Evolutionary conservation across 495 filamentous ascomycete genomes (phyloP).

Genomic region (Tuber borchii): DNA sequence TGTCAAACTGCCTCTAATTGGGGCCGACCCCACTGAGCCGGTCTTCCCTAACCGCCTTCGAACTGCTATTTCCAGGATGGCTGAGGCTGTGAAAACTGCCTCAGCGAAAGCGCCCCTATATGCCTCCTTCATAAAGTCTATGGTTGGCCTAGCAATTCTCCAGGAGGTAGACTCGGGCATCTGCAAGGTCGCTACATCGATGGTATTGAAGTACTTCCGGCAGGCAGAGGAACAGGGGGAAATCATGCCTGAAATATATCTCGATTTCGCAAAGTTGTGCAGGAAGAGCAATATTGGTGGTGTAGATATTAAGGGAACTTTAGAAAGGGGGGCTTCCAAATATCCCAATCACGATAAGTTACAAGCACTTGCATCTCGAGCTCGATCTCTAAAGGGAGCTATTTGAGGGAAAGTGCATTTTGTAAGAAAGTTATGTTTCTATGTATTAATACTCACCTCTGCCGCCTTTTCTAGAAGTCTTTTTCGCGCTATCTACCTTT

Average conservation of each 20-base stretch:
- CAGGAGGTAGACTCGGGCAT: conserved; percentile 61
- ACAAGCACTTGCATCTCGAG: neutral
- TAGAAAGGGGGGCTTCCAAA: conserved; percentile 4
- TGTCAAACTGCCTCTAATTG: conserved; percentile 63
- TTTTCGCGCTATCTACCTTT: conserved; percentile 74
- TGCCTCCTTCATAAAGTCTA: conserved; percentile 54
- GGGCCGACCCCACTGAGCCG: conserved; percentile 55
- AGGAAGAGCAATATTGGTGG: neutral
- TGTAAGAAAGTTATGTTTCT: neutral
- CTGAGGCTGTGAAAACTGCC: conserved; percentile 45
- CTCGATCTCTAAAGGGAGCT: neutral
- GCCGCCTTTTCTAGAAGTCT: conserved; percentile 57
- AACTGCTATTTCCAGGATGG: conserved; percentile 56
- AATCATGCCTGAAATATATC: conserved; percentile 19
- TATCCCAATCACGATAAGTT: neutral
- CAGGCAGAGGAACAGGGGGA: conserved; percentile 22
- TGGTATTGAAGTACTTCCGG: conserved; percentile 27
- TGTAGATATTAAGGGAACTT: neutral
- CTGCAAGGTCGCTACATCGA: conserved; percentile 49
- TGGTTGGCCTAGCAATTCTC: conserved; percentile 50
- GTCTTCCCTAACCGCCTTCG: conserved; percentile 69
- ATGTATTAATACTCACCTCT: conserved; percentile 31
- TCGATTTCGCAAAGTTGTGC: conserved; percentile 20
- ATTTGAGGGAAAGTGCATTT: neutral
- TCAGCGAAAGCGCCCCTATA: conserved; percentile 48